Evolutionary conservation across 805 yeast genomes (phyloP).

Genomic region (Scheffersomyces ergatensis): DNA sequence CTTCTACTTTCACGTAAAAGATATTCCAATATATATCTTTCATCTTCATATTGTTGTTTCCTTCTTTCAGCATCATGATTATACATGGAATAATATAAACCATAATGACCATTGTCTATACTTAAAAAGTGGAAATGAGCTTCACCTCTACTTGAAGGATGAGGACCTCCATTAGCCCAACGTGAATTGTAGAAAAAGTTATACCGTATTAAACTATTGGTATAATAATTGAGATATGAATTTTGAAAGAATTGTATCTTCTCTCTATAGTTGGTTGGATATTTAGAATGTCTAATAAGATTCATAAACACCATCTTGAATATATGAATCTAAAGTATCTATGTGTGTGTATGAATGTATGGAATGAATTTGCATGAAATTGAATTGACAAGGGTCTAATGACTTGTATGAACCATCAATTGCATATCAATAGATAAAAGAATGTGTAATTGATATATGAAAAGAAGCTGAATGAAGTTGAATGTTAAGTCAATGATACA

Average conservation of each 20-base stretch:
- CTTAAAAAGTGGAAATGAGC: conserved; percentile 16
- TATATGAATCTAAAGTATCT: neutral
- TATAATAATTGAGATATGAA: conserved; percentile 7
- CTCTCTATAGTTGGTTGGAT: conserved; percentile 4
- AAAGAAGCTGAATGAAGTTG: no score
- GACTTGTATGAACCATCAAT: neutral
- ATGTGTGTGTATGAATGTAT: no score
- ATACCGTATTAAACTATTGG: conserved; percentile 4
- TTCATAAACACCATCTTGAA: conserved; percentile 10
- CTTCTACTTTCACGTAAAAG: neutral
- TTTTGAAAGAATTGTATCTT: conserved; percentile 13
- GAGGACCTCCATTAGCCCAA: conserved; percentile 15
- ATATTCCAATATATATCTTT: conserved; percentile 3
- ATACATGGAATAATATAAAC: conserved; percentile 38
- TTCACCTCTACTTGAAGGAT: conserved; percentile 12
- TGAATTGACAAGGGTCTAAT: no score
- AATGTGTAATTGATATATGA: no score
- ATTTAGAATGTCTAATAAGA: conserved; percentile 11
- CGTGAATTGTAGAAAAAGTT: conserved; percentile 7
- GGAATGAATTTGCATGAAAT: no score
- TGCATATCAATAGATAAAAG: neutral
- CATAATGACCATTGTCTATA: conserved; percentile 41
- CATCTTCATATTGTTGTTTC: conserved; percentile 6
- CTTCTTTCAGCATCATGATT: conserved; percentile 26
- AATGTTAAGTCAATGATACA: no score